Evolutionary conservation across 2,329 filamentous ascomycete genomes (phyloP).

Genomic region (Phyllosticta citriasiana): DNA sequence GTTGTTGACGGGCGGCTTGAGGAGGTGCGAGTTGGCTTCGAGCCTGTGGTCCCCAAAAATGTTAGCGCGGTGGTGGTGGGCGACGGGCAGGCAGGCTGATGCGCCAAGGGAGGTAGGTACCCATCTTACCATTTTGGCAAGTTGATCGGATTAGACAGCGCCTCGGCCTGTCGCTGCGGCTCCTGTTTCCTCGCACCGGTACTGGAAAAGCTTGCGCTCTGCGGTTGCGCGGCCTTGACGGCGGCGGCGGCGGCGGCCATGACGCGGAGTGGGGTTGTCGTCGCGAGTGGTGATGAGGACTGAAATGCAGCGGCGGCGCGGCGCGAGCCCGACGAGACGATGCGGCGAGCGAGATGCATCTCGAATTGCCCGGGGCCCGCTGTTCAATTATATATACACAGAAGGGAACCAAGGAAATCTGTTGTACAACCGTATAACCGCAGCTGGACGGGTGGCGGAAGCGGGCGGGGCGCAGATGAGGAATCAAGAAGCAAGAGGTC

Average conservation of each 20-base stretch:
- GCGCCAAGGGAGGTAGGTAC: background rate
- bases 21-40: slow-evolving; percentile 78
- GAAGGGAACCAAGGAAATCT: background rate
- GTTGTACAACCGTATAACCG: background rate
- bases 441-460: background rate
- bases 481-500: background rate
- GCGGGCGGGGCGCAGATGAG: slow-evolving; percentile 1
- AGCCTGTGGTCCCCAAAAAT: slow-evolving; percentile 51
- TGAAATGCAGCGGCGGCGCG: background rate
- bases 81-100: background rate
- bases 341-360: background rate
- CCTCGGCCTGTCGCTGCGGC: background rate
- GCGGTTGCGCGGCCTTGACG: background rate
- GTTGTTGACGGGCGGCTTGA: slow-evolving; percentile 93
- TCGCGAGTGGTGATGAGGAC: background rate
- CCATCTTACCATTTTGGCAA: slow-evolving; percentile 30
- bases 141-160: slow-evolving; percentile 21
- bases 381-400: background rate
- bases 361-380: background rate
- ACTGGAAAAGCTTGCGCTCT: slow-evolving; percentile 1
- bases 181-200: background rate
- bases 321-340: background rate
- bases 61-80: background rate
- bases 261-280: background rate
- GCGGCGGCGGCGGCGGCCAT: background rate